Conservation (phyloP, 2,329 filamentous ascomycete genomes). For the Remersonia thermophila region DNA sequence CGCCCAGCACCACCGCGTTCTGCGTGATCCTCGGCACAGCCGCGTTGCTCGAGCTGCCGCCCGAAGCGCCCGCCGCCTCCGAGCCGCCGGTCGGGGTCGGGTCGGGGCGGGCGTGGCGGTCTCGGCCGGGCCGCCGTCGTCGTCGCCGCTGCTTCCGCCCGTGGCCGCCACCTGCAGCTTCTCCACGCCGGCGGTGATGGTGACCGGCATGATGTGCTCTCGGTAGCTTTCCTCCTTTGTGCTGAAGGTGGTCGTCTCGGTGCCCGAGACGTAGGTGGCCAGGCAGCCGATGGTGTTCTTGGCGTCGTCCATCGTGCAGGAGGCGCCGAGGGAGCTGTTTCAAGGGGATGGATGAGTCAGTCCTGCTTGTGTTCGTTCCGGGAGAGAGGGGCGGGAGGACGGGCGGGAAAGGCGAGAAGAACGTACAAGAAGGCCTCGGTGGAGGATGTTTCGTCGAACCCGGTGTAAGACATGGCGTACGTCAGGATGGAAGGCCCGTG, state of each 20-base stretch:
- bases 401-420: too few species aligned
- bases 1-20: conserved; percentile 25
- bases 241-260: not conserved
- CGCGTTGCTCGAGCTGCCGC: too few species aligned
- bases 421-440: too few species aligned
- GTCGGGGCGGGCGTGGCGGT: not conserved
- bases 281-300: conserved; percentile 3
- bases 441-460: too few species aligned
- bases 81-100: not conserved
- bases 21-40: conserved; percentile 20
- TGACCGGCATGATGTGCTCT: conserved; percentile 10
- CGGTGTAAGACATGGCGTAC: conserved; percentile 3
- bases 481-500: conserved; percentile 15
- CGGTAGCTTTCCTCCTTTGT: conserved; percentile 3
- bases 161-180: conserved; percentile 2
- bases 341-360: conserved; percentile 7
- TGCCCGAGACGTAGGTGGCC: not conserved
- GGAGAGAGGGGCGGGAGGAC: too few species aligned
- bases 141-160: too few species aligned
- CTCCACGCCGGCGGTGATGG: conserved; percentile 11
- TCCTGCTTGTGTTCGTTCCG: too few species aligned
- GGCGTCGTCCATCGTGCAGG: conserved; percentile 6
- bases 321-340: conserved; percentile 3
- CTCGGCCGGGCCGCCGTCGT: conserved; percentile 8
- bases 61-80: too few species aligned